These are phyloP conservation scores for Rhizophora apiculata DNA, from an alignment of 345 rosid genomes.

Conservation along the genomic window DNA sequence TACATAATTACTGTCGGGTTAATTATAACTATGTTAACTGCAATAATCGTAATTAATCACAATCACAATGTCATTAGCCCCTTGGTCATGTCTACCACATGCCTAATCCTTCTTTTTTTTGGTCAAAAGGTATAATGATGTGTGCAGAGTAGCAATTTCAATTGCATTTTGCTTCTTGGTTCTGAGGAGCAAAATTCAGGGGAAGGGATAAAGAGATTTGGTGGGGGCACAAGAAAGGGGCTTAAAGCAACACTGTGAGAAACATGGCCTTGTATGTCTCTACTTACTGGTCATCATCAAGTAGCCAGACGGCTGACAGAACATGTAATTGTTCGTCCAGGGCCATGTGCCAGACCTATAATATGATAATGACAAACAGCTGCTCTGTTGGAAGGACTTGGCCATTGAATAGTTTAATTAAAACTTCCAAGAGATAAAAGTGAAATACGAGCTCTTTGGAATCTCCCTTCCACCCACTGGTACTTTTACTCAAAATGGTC, in stretches of 20 bases:
- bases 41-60: no score
- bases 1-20: no score
- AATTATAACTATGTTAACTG: background rate
- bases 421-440: constrained; percentile 5
- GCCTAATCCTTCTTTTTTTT: constrained; percentile 4
- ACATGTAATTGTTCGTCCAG: constrained; percentile 12
- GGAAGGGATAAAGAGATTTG: constrained; percentile 25
- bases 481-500: constrained; percentile 11
- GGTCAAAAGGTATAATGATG: background rate
- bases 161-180: constrained; percentile 11
- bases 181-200: constrained; percentile 24
- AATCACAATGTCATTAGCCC: constrained; percentile 16
- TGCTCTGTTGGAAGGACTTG: constrained; percentile 6
- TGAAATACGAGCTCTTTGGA: constrained; percentile 17
- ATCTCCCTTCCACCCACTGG: constrained; percentile 17
- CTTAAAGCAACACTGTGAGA: constrained; percentile 28
- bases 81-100: constrained; percentile 25
- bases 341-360: constrained; percentile 36
- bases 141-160: constrained; percentile 10
- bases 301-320: background rate
- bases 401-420: constrained; percentile 13
- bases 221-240: background rate
- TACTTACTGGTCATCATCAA: constrained; percentile 12
- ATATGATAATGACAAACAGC: constrained; percentile 13
- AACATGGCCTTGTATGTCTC: constrained; percentile 32